A percentile compares a stretch with the other conserved stretches of the same genome.
phyloP scores from a whole-genome alignment of 495 filamentous ascomycete genomes.

The Xylaria telfairii region DNA sequence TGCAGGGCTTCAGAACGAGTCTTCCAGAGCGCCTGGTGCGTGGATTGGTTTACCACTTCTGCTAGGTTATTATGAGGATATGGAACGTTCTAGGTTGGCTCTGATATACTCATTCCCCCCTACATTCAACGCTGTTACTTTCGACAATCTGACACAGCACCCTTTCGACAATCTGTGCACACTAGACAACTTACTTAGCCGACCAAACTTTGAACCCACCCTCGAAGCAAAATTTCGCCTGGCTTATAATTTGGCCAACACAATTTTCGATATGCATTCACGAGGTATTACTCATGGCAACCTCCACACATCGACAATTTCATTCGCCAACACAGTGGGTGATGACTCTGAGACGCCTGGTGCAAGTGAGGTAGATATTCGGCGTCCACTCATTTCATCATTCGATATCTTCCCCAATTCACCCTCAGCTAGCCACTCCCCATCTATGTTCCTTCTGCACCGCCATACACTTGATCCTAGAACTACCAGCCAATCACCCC shows the following conservation, averaged over 20 bases:
- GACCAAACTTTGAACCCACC: slow-evolving; percentile 62
- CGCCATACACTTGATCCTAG: slow-evolving; percentile 78
- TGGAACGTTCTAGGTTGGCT: slow-evolving; percentile 75
- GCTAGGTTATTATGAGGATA: slow-evolving; percentile 85
- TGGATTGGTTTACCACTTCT: slow-evolving; percentile 66
- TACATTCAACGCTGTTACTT: slow-evolving; percentile 63
- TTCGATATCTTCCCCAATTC: slow-evolving; percentile 82
- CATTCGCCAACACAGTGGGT: slow-evolving; percentile 69
- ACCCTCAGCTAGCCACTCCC: slow-evolving; percentile 46
- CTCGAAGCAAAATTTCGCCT: slow-evolving; percentile 84
- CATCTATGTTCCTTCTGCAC: slow-evolving; percentile 63
- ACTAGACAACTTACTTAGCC: slow-evolving; percentile 52
- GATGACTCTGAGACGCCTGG: slow-evolving; percentile 41
- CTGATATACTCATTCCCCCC: slow-evolving; percentile 84
- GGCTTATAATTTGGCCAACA: slow-evolving; percentile 77
- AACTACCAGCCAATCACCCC: slow-evolving; percentile 57
- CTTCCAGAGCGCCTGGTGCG: slow-evolving; percentile 62
- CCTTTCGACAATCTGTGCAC: slow-evolving; percentile 58
- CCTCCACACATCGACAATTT: slow-evolving; percentile 78
- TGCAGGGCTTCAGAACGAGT: slow-evolving; percentile 59
- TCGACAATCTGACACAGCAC: slow-evolving; percentile 55
- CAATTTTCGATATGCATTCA: slow-evolving; percentile 76
- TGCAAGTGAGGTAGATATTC: slow-evolving; percentile 62
- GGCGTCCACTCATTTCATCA: slow-evolving; percentile 77
- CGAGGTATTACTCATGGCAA: slow-evolving; percentile 80